Percentiles rank a stretch among this genome's conserved stretches.
Evolutionary conservation across 805 yeast genomes (phyloP).

Genomic region (Saccharomyces jurei): DNA sequence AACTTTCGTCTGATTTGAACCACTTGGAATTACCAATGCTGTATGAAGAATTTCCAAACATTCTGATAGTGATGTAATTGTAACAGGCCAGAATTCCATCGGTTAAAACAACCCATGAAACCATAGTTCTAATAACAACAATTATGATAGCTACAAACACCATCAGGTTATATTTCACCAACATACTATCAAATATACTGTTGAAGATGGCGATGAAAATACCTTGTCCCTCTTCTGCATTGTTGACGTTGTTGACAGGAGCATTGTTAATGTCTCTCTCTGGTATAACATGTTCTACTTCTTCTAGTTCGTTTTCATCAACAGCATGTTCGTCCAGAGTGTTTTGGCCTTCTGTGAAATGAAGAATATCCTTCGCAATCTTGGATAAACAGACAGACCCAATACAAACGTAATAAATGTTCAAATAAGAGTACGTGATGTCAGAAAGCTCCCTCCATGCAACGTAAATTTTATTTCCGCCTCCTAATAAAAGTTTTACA

Average conservation of each 20-base stretch:
- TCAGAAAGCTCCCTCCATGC: not conserved
- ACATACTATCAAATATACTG: not conserved
- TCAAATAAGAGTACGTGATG: constrained; percentile 8
- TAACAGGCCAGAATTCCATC: not conserved
- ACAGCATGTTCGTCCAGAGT: constrained; percentile 17
- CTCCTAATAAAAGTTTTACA: not conserved
- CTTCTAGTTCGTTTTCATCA: constrained; percentile 9
- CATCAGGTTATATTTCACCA: not conserved
- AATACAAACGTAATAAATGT: constrained; percentile 17
- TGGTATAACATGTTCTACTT: constrained; percentile 5
- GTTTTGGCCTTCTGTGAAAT: not conserved
- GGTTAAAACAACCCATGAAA: not conserved
- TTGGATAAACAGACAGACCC: constrained; percentile 11
- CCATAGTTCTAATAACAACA: not conserved
- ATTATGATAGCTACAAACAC: not conserved
- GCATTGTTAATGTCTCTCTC: not conserved
- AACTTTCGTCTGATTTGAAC: not conserved
- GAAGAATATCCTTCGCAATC: constrained; percentile 1
- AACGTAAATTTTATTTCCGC: not conserved
- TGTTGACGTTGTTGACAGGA: not conserved
- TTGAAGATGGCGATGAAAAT: not conserved
- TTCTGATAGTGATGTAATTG: not conserved
- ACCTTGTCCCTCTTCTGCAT: constrained; percentile 1
- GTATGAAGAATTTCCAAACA: not conserved
- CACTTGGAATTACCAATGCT: not conserved